These are phyloP conservation scores for Patellifolia procumbens DNA, from an alignment of 179 eudicot genomes.

Conservation along the genomic window DNA sequence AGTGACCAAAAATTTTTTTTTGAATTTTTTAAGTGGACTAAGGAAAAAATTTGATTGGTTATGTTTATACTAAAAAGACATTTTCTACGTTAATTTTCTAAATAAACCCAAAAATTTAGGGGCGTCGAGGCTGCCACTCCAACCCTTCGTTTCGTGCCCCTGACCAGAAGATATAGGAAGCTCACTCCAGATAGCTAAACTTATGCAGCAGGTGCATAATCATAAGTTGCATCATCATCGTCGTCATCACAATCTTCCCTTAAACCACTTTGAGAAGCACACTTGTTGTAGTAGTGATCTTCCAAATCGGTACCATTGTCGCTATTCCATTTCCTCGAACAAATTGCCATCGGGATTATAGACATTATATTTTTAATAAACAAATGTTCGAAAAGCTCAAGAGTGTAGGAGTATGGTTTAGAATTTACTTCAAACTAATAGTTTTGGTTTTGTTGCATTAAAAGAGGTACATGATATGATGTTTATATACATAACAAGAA, in stretches of 20 bases:
- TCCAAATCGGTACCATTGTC: conserved; percentile 1
- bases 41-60: no score
- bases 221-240: conserved; percentile 33
- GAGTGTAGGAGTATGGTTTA: not conserved
- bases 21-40: no score
- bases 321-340: not conserved
- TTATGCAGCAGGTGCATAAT: conserved; percentile 41
- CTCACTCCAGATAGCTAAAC: no score
- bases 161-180: no score
- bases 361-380: not conserved
- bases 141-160: no score
- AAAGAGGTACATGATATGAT: not conserved
- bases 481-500: conserved; percentile 14
- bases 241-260: conserved; percentile 35
- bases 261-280: conserved; percentile 3
- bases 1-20: no score
- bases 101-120: no score
- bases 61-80: no score
- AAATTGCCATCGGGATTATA: not conserved
- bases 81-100: no score
- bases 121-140: no score
- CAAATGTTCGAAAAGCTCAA: not conserved
- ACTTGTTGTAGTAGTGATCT: conserved; percentile 12
- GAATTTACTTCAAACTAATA: not conserved
- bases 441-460: not conserved